Percentiles rank a stretch among this genome's conserved stretches.
These are phyloP conservation scores for Phaffomyces thermotolerans DNA, from an alignment of 805 yeast species.

Conservation along the genomic window DNA sequence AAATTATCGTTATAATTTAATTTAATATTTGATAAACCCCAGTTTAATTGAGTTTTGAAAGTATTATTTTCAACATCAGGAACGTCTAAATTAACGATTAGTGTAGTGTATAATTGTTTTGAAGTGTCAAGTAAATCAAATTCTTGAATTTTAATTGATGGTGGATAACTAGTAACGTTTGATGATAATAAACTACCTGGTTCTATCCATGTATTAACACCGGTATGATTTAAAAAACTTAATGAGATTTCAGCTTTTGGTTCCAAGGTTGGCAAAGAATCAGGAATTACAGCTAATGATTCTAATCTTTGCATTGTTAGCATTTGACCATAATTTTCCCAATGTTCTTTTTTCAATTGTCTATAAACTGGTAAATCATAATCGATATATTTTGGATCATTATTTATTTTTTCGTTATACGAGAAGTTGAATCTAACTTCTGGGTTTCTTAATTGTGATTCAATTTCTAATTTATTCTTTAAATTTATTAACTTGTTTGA, in stretches of 20 bases:
- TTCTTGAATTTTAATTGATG: constrained; percentile 70
- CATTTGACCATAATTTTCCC: constrained; percentile 70
- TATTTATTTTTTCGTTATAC: constrained; percentile 32
- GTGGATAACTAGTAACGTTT: constrained; percentile 65
- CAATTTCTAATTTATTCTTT: constrained; percentile 33
- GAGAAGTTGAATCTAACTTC: constrained; percentile 69
- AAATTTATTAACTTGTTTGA: constrained; percentile 15
- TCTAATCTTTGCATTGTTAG: constrained; percentile 88
- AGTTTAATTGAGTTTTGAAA: constrained; percentile 64
- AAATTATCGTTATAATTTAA: constrained; percentile 51
- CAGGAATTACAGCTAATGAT: constrained; percentile 79
- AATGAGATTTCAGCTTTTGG: constrained; percentile 73
- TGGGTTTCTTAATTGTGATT: constrained; percentile 75
- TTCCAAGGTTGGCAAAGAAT: constrained; percentile 81
- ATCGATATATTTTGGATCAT: constrained; percentile 46
- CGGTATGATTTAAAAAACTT: constrained; percentile 64
- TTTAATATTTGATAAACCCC: constrained; percentile 67
- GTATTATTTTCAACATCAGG: constrained; percentile 70
- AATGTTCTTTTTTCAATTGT: constrained; percentile 53
- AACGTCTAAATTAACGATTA: constrained; percentile 86
- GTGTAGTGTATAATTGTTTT: constrained; percentile 61
- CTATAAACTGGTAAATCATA: constrained; percentile 76
- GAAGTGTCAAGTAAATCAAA: constrained; percentile 39
- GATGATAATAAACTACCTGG: constrained; percentile 77
- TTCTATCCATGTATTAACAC: constrained; percentile 59